These are phyloP conservation scores for Kingdonia uniflora DNA, from an alignment of 164 flowering plant genomes.

Conservation along the genomic window DNA sequence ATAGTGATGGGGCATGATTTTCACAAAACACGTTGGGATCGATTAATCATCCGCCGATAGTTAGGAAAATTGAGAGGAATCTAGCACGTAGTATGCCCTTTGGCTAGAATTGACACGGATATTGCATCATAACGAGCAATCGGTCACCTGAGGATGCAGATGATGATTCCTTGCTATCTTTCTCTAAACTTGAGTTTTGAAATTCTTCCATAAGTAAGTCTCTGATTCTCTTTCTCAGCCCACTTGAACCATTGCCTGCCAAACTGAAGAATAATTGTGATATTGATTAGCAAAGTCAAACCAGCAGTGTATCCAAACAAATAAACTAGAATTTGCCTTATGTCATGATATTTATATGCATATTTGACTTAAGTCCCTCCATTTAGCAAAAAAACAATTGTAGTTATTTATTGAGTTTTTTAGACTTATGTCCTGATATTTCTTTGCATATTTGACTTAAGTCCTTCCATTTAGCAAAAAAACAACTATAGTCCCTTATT, in stretches of 20 bases:
- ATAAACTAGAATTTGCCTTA: not conserved
- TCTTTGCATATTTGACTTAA: no score
- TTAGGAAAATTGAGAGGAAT: no score
- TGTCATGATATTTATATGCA: no score
- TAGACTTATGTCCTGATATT: no score
- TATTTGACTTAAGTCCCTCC: no score
- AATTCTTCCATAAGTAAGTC: constrained; percentile 45
- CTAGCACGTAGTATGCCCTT: not conserved
- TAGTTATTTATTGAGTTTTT: no score
- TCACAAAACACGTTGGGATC: not conserved
- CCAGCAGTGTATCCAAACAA: not conserved
- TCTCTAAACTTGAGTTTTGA: constrained; percentile 14
- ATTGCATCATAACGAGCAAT: constrained; percentile 5
- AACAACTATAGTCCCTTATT: no score
- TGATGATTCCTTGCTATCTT: constrained; percentile 8
- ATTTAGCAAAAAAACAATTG: no score
- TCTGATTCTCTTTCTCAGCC: constrained; percentile 49
- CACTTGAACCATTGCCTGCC: constrained; percentile 74
- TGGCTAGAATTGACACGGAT: constrained; percentile 2
- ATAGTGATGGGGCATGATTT: not conserved
- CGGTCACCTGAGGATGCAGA: constrained; percentile 12
- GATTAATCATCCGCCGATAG: no score
- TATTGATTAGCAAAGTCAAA: constrained; percentile 3
- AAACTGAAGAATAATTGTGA: constrained; percentile 44
- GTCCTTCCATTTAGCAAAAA: no score